Base-by-base conservation (phyloP, 805 yeast species). In the Suhomyces canberraensis region DNA sequence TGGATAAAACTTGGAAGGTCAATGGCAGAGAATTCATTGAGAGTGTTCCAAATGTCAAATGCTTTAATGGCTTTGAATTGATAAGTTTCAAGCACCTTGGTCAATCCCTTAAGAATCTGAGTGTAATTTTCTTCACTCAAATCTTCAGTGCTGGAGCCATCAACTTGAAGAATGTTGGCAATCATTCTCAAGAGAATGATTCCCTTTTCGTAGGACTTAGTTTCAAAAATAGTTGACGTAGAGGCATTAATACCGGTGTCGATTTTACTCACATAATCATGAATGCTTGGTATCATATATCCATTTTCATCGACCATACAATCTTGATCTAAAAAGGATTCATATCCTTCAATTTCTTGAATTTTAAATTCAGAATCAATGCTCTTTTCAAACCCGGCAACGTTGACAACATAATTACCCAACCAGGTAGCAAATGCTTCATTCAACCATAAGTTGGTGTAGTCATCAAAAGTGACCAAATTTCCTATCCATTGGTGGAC, bases 401-500 rank as follows among this genome's bases (percentile, higher is more conserved):
- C 34, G 11, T 38, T 30, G 11, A 79, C 50, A 0, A 76, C 48
- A 34, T 65, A 64, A 46, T 72, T 71, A 1, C 89, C 85, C 46
- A 79, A 65, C 69, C 79, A 81, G 0, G 93, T 84, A 0, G 95
- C 93, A 60, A 84, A 81, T 2, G 85, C 64, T 60, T 85, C 95
- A 49, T 83, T 82, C 38, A 85, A 61, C 90, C 93, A 84, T 25
- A 84, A 60, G 49, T 74, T 69, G 34, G 71, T 73, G 82, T 87
- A 84, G 14, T 77, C 73, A 34, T 80, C 83, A 48, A 83, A 81
- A 1, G 85, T 66, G 2, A 83, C 71, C 46, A 69, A 64, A 46
- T 85, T 78, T 7, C 93, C 95, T 39, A 85, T 58, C 87, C 88
- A 85, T 60, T 84, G 91, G 54, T 85, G 95, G 19, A 83, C 79